Conservation (phyloP, 306 rosid species). For the Quercus rubra region DNA sequence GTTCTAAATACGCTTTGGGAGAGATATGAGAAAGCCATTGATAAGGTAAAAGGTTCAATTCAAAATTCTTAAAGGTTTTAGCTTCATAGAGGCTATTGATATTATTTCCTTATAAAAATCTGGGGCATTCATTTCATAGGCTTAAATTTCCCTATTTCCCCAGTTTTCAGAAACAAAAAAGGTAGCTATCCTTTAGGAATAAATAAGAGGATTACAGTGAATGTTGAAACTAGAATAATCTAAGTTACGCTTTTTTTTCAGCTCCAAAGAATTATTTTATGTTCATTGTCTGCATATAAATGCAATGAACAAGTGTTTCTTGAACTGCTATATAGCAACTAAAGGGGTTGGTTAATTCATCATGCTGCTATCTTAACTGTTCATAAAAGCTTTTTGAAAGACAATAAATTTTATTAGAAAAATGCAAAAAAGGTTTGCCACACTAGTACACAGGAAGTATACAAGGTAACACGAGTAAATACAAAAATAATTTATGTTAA, state of each 20-base stretch:
- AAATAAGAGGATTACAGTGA: neutral
- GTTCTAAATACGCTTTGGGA: slow-evolving; percentile 86
- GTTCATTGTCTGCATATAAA: neutral
- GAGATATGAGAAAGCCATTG: slow-evolving; percentile 64
- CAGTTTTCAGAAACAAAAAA: neutral
- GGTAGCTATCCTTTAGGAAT: neutral
- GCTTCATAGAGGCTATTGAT: slow-evolving; percentile 16
- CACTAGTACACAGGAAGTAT: too few relatives aligned
- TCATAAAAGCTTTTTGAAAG: neutral
- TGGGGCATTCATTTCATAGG: neutral
- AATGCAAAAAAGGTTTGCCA: too few relatives aligned
- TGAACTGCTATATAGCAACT: neutral
- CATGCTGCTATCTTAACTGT: neutral
- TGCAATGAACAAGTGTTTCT: neutral
- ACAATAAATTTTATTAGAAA: too few relatives aligned
- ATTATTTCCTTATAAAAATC: slow-evolving; percentile 5
- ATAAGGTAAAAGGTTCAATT: slow-evolving; percentile 58
- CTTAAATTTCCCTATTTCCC: neutral
- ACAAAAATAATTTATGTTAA: too few relatives aligned
- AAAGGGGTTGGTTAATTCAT: neutral
- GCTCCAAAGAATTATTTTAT: neutral
- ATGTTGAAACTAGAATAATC: neutral
- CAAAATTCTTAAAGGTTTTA: slow-evolving; percentile 17
- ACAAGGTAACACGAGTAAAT: too few relatives aligned
- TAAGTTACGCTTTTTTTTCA: neutral